Conservation (phyloP, 192 early-diverging fungal genomes). For the Spizellomyces punctatus region DNA sequence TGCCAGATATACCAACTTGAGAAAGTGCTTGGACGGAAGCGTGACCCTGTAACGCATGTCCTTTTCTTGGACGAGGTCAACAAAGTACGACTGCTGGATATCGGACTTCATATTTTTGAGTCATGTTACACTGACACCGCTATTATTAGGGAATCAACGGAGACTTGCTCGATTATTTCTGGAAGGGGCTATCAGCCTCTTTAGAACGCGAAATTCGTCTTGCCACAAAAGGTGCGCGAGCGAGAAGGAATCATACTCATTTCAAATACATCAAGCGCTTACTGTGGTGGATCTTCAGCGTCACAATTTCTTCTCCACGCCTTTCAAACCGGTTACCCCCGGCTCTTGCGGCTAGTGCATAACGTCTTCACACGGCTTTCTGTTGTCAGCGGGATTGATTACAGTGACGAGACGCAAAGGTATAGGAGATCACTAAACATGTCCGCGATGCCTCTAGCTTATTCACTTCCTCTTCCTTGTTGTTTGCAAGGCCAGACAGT, state of each 20-base stretch:
- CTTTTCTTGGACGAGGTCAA: constrained; percentile 49
- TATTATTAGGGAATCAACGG: constrained; percentile 31
- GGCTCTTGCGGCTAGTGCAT: constrained; percentile 51
- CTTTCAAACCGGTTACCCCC: constrained; percentile 54
- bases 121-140: no score
- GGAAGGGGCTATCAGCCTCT: constrained; percentile 30
- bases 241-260: no score
- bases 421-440: not conserved
- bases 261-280: no score
- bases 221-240: constrained; percentile 40
- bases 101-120: not conserved
- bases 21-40: constrained; percentile 43
- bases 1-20: constrained; percentile 47
- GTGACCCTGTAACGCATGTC: constrained; percentile 42
- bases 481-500: constrained; percentile 20
- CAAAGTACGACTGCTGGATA: constrained; percentile 18
- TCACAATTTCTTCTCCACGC: constrained; percentile 41
- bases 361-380: constrained; percentile 49
- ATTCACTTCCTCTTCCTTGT: not conserved
- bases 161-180: constrained; percentile 40
- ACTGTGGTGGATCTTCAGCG: constrained; percentile 20
- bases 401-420: constrained; percentile 11
- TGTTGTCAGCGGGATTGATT: constrained; percentile 31
- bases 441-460: not conserved
- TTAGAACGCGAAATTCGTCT: constrained; percentile 47